phyloP scores from a whole-genome alignment of 768 basidiomycete genomes.

The Mycena vulgaris region DNA sequence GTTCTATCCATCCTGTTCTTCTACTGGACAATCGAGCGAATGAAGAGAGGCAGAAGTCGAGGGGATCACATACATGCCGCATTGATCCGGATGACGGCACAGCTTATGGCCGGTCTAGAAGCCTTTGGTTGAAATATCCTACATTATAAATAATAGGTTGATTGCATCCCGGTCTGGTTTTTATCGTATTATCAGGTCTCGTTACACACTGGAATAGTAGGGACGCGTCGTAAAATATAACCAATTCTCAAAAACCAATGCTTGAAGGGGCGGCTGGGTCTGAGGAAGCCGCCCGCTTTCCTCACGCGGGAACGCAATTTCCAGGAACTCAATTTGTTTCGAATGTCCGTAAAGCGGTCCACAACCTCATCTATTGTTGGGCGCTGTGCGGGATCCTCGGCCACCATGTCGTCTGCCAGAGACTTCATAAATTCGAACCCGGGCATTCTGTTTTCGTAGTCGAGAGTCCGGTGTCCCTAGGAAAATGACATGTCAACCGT shows the following conservation, averaged over 20 bases:
- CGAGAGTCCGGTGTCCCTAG: background rate
- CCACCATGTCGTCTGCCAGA: background rate
- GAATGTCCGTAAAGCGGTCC: background rate
- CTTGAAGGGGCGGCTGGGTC: background rate
- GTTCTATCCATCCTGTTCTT: too few species aligned
- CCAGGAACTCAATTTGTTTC: background rate
- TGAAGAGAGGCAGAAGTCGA: too few species aligned
- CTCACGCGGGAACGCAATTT: background rate
- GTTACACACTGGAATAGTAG: background rate
- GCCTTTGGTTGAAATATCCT: too few species aligned
- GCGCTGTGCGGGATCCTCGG: background rate
- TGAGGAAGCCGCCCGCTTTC: background rate
- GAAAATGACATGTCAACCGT: too few species aligned
- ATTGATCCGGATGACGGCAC: too few species aligned
- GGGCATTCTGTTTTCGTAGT: background rate
- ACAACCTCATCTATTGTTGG: background rate
- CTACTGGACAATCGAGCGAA: too few species aligned
- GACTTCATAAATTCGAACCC: constrained; percentile 1
- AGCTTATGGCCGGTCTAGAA: too few species aligned
- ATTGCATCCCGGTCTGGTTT: too few species aligned
- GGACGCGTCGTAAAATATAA: background rate
- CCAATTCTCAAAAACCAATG: background rate
- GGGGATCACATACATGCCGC: too few species aligned
- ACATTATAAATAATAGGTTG: too few species aligned
- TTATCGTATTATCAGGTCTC: too few species aligned